Base-by-base conservation (phyloP, 73 alveolate species). In the Urostyla sp. region DNA sequence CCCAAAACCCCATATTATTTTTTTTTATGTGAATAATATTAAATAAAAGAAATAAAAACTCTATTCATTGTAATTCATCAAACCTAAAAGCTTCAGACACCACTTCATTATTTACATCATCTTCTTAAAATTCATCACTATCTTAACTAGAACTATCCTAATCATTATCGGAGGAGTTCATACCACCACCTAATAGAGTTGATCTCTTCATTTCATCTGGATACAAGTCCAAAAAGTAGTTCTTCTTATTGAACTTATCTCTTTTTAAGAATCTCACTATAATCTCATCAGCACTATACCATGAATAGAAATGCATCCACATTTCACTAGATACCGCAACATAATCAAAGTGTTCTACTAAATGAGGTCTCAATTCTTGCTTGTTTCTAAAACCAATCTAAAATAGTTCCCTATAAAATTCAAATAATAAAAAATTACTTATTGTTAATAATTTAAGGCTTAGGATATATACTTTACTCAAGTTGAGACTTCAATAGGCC, bases 341-440 rank as follows among this genome's bases (percentile, higher is more conserved):
- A 32, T 32, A 73, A 23, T 73, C 85, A 53, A 73, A 73, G 60
- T 73, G 75, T 53, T 73, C 75, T 16, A 73, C 69, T 31, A 73
- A 21, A 34, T 73, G 63, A 8, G 50, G 75, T 34, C 38, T 73
- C 20, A 73, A 4, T 51, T 73, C 67, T n/a, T 23, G 27, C 49
- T 30, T 55, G 50, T 27, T 27, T 11, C 44, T 18, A 30, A 43
- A 43, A 2, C 43, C 75, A 18, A 32, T 53, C 37, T 73, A 52
- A 16, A 51, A n/a, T 4, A 73, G 59, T 6, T 28, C 75, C 16
- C 85, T 69, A 48, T 23, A 48, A 4, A n/a, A 10, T 21, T 37
- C 16, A 10, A 10, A 43, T 10, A 36, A 20, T 5, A 7, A 63
- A n/a, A 37, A 49, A 58, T 73, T 73, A 73, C 85, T 27, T 21